These are phyloP conservation scores for Botryobasidium botryosum DNA, from an alignment of 768 basidiomycete species.

Conservation along the genomic window DNA sequence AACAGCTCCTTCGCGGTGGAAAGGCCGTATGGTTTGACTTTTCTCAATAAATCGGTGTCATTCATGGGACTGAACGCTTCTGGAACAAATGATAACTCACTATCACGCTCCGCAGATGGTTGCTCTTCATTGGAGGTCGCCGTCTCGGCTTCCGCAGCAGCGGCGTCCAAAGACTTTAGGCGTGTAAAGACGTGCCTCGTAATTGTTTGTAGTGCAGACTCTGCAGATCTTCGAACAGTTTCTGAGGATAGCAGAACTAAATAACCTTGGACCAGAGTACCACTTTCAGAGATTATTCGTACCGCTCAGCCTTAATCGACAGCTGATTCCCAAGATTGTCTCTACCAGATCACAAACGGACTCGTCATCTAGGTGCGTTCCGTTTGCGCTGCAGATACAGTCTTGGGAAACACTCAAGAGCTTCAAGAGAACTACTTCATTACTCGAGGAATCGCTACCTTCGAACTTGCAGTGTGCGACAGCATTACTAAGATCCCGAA, in stretches of 20 bases:
- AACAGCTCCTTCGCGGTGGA: conserved; percentile 86
- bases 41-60: too few species aligned
- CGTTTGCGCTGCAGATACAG: conserved; percentile 46
- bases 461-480: conserved; percentile 97
- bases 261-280: background rate
- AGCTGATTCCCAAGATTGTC: conserved; percentile 90
- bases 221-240: conserved; percentile 71
- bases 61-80: too few species aligned
- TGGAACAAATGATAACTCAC: too few species aligned
- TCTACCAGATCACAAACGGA: conserved; percentile 98
- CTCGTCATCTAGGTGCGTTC: conserved; percentile 66
- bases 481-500: conserved; percentile 72
- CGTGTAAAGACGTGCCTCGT: conserved; percentile 68
- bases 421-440: conserved; percentile 86
- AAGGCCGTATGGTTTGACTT: conserved; percentile 71
- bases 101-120: too few species aligned
- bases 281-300: conserved; percentile 21
- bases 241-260: conserved; percentile 29
- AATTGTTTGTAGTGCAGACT: conserved; percentile 75
- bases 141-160: conserved; percentile 13
- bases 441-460: conserved; percentile 90
- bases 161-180: conserved; percentile 48
- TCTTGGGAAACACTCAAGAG: conserved; percentile 83
- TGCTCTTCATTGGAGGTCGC: too few species aligned
- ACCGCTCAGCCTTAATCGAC: conserved; percentile 95